Evolutionary conservation across 257 asterid genomes (phyloP), one percentile per base, ranked within the genome.

Genomic region (Striga asiatica): DNA sequence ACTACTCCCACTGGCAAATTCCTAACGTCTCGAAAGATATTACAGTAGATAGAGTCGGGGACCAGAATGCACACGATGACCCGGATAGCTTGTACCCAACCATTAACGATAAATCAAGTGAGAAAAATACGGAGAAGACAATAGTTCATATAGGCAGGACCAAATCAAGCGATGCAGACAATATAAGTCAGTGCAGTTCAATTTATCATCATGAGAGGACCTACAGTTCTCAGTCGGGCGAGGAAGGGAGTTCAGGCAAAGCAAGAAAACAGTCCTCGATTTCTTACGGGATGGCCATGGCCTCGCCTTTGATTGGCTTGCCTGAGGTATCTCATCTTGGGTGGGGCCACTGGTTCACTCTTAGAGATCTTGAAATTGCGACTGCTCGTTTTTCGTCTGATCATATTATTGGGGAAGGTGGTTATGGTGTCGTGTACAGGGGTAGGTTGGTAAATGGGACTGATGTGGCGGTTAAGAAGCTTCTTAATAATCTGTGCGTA

Each of bases 331-430:
- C 98, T 41, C 98, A 91, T 68, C 94, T 91, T 56, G 98, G 98
- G 22, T 91, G 98, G 98, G 98, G 98, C 56, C 98, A 87, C 67
- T 91, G 98, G 98, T 91, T 91, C 81, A 87, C 96, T 0, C 97
- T 87, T 23, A 66, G 98, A 68, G 98, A 91, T 69, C 98, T 91
- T 50, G 89, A 82, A 56, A 62, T 75, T 51, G 98, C 98, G 11
- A 91, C 98, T 0, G 77, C 63, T 46, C 84, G 93, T 23, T 91
- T 91, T 74, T 72, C 93, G 10, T 58, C 77, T 0, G 92, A 84
- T 52, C 70, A 84, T 71, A 70, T 87, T 56, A 61, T 91, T 48
- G 98, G 98, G 35, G 97, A 91, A 75, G 96, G 98, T 60, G 98
- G 98, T 23, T 91, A 91, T 74, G 98, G 98, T 27, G 83, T 91